Percentiles rank a stretch among this genome's conserved stretches.
phyloP scores from a whole-genome alignment of 2,329 filamentous ascomycete genomes.

The Verticillium tricorpus region DNA sequence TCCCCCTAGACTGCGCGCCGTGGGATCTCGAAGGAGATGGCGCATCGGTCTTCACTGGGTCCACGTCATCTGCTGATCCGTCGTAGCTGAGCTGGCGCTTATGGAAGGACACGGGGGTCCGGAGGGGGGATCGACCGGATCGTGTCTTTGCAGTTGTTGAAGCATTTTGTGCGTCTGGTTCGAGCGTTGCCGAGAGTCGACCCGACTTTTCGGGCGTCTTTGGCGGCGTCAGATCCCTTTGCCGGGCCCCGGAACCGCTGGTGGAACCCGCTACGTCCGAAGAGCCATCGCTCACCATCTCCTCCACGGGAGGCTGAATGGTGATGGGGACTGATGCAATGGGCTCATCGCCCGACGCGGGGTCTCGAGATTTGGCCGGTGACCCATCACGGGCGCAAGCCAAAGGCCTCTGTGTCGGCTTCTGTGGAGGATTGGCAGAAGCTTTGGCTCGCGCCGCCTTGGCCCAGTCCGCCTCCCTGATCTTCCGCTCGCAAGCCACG shows the following conservation, averaged over 20 bases:
- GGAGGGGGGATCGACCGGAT: not conserved
- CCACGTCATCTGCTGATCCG: constrained; percentile 1
- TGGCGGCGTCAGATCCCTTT: not conserved
- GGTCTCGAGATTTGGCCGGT: not conserved
- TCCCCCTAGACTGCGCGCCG: not conserved
- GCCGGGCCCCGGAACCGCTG: not conserved
- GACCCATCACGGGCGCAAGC: not conserved
- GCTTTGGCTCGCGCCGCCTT: not conserved
- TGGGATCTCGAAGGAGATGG: not conserved
- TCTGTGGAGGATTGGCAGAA: not conserved
- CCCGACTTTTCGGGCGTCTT: not conserved
- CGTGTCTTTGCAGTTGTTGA: not conserved
- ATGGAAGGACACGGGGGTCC: not conserved
- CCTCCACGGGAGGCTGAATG: constrained; percentile 3
- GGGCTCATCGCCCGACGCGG: not conserved
- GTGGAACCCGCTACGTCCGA: not conserved
- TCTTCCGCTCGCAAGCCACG: constrained; percentile 67
- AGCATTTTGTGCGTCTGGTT: not conserved
- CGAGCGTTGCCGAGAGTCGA: not conserved
- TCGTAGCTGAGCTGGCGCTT: not conserved
- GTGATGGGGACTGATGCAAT: constrained; percentile 8
- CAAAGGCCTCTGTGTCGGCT: not conserved
- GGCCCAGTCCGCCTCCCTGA: constrained; percentile 62
- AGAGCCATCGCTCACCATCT: not conserved
- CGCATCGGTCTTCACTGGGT: constrained; percentile 1